phyloP scores from a whole-genome alignment of 768 basidiomycete species.

The Russula ochroleuca region DNA sequence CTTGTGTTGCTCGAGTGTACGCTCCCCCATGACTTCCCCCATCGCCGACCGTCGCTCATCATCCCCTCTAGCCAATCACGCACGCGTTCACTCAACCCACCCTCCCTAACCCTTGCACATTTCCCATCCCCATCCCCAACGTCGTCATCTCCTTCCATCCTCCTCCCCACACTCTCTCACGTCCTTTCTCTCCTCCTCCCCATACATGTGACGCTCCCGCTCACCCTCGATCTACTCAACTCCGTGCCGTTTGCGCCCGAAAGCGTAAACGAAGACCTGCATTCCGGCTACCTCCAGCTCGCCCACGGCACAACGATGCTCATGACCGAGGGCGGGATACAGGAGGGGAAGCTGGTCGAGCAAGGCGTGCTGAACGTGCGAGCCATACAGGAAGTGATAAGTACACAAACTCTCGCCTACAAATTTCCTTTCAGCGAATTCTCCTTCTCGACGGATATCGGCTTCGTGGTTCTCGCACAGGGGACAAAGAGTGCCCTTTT shows the following conservation, averaged over 20 bases:
- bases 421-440: slow-evolving; percentile 72
- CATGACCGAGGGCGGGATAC: slow-evolving; percentile 61
- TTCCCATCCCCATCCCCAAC: slow-evolving; percentile 47
- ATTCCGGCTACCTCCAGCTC: slow-evolving; percentile 70
- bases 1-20: slow-evolving; percentile 58
- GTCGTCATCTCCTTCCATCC: neutral
- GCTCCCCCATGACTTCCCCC: slow-evolving; percentile 31
- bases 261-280: slow-evolving; percentile 65
- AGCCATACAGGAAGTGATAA: slow-evolving; percentile 60
- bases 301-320: slow-evolving; percentile 56
- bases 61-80: slow-evolving; percentile 54
- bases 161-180: slow-evolving; percentile 46
- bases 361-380: slow-evolving; percentile 60
- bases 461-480: slow-evolving; percentile 56
- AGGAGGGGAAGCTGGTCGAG: slow-evolving; percentile 62
- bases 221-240: slow-evolving; percentile 63
- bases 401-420: slow-evolving; percentile 64
- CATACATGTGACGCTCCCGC: slow-evolving; percentile 48
- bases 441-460: slow-evolving; percentile 68
- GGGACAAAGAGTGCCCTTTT: slow-evolving; percentile 72
- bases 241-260: slow-evolving; percentile 55
- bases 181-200: slow-evolving; percentile 60
- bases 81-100: slow-evolving; percentile 60
- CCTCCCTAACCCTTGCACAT: slow-evolving; percentile 56
- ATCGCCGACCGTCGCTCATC: slow-evolving; percentile 1